Conservation (phyloP, 2,329 filamentous ascomycete genomes). For the Penicillium sp. region DNA sequence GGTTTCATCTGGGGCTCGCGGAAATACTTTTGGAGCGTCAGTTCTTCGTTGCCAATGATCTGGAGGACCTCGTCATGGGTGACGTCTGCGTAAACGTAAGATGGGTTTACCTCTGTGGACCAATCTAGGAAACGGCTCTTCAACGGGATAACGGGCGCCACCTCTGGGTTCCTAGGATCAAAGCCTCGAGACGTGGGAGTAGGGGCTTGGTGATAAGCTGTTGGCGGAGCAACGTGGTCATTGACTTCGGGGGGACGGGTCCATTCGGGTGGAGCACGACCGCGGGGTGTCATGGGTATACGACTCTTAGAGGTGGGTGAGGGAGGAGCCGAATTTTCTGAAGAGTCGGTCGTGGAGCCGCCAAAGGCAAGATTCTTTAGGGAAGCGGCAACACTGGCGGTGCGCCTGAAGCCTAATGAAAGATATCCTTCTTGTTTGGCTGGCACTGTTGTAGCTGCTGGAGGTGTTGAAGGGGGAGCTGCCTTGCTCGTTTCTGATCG, state of each 20-base stretch:
- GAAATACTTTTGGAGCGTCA: constrained; percentile 67
- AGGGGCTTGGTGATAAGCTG: constrained; percentile 74
- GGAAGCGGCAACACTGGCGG: constrained; percentile 66
- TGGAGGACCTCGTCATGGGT: constrained; percentile 8
- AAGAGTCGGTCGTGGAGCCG: constrained; percentile 37
- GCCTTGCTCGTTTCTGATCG: constrained; percentile 37
- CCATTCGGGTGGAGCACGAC: constrained; percentile 60
- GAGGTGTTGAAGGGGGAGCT: constrained; percentile 49
- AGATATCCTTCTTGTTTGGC: constrained; percentile 63
- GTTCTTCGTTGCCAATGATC: constrained; percentile 21
- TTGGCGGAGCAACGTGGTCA: constrained; percentile 65
- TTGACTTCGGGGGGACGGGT: constrained; percentile 72
- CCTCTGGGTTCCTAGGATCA: constrained; percentile 60
- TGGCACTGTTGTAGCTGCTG: constrained; percentile 46
- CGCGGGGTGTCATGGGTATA: constrained; percentile 48
- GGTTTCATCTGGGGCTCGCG: constrained; percentile 98
- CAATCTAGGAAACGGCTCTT: constrained; percentile 86
- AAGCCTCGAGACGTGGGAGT: constrained; percentile 81
- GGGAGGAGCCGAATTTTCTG: constrained; percentile 27
- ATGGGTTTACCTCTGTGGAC: constrained; percentile 71
- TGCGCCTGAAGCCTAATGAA: constrained; percentile 61
- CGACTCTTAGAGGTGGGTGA: constrained; percentile 36
- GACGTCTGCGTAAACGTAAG: constrained; percentile 15
- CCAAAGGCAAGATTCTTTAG: constrained; percentile 64
- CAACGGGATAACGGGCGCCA: constrained; percentile 69